These are phyloP conservation scores for Aspergillus calidoustus DNA, from an alignment of 2,329 filamentous ascomycete genomes.

Conservation along the genomic window DNA sequence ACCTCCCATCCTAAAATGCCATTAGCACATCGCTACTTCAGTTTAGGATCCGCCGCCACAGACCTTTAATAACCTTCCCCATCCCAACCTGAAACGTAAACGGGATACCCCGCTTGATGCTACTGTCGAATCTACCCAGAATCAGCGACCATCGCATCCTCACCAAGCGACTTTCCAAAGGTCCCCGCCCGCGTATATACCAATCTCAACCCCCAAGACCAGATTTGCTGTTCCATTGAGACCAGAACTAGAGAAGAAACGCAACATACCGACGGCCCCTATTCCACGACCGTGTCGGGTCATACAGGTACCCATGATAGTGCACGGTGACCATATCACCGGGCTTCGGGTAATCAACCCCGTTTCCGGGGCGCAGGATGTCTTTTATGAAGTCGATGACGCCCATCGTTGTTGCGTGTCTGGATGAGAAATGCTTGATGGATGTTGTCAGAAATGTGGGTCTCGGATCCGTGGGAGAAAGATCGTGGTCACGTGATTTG, in stretches of 20 bases:
- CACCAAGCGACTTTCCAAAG: too few relatives aligned
- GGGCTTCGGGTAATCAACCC: slow-evolving; percentile 23
- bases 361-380: slow-evolving; percentile 26
- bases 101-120: slow-evolving; percentile 24
- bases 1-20: slow-evolving; percentile 22
- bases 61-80: slow-evolving; percentile 25
- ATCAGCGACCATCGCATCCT: background rate
- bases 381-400: slow-evolving; percentile 29
- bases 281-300: slow-evolving; percentile 25
- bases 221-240: too few relatives aligned
- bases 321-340: slow-evolving; percentile 28
- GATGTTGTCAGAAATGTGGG: background rate
- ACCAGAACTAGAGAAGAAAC: background rate
- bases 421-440: background rate
- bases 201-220: background rate
- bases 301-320: slow-evolving; percentile 29
- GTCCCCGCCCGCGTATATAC: background rate
- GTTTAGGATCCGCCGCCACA: too few relatives aligned
- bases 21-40: background rate
- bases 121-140: slow-evolving; percentile 24
- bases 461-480: background rate
- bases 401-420: slow-evolving; percentile 15
- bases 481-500: background rate
- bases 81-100: slow-evolving; percentile 26
- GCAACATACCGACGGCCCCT: slow-evolving; percentile 22